Percentiles rank a stretch among this genome's conserved stretches.
Evolutionary conservation across 1,139 yeast species (phyloP).

Genomic region (Yamadazyma membranifaciens): DNA sequence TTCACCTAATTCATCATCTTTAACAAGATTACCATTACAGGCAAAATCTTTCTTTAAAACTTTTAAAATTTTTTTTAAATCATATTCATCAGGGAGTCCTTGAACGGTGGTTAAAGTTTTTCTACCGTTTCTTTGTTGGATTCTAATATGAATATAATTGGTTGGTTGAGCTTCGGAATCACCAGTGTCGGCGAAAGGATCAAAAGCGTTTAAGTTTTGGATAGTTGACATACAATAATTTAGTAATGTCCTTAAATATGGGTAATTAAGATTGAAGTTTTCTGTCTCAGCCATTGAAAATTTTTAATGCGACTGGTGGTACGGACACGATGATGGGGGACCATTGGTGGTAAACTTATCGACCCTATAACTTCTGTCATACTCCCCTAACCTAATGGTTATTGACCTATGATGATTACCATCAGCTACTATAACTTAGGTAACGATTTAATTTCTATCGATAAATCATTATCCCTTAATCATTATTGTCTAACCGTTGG

Average conservation of each 20-base stretch:
- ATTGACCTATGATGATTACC: no score
- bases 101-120: slow-evolving; percentile 98
- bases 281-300: slow-evolving; percentile 5
- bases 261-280: no score
- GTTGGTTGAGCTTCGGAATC: slow-evolving; percentile 97
- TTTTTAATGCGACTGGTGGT: slow-evolving; percentile 3
- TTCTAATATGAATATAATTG: slow-evolving; percentile 96
- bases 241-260: no score
- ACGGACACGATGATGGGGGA: slow-evolving; percentile 1
- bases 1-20: slow-evolving; percentile 94
- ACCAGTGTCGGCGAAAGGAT: slow-evolving; percentile 99
- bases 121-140: slow-evolving; percentile 99
- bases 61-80: slow-evolving; percentile 87
- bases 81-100: slow-evolving; percentile 95
- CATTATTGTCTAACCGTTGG: no score
- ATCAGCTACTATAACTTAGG: no score
- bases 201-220: slow-evolving; percentile 96
- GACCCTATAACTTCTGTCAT: no score
- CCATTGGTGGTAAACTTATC: no score
- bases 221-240: slow-evolving; percentile 71
- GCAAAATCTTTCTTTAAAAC: slow-evolving; percentile 97
- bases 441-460: no score
- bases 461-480: no score
- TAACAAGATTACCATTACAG: slow-evolving; percentile 97
- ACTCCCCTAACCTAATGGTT: no score